These are phyloP conservation scores for Cruciata laevipes DNA, from an alignment of 257 asterid species.

Conservation along the genomic window DNA sequence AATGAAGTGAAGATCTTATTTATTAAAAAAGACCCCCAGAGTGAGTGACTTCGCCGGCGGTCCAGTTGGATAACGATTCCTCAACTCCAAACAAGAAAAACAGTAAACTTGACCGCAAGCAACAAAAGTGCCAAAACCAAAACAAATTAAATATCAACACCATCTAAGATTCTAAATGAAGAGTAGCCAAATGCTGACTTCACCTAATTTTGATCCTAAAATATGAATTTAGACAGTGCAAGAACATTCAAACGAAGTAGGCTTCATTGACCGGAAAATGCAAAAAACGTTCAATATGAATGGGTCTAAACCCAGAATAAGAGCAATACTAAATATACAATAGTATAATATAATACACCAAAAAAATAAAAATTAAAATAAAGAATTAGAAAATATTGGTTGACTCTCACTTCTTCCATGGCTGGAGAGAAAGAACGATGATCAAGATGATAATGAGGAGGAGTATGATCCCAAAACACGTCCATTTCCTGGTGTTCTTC, in stretches of 20 bases:
- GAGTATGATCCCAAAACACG: constrained; percentile 33
- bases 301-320: constrained; percentile 3
- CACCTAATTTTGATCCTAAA: constrained; percentile 9
- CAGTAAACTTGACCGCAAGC: background rate
- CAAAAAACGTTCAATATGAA: background rate
- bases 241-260: constrained; percentile 5
- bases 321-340: background rate
- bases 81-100: background rate
- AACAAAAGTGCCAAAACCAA: background rate
- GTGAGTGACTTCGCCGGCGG: background rate
- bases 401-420: constrained; percentile 27
- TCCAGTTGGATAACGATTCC: background rate
- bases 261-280: background rate
- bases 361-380: background rate
- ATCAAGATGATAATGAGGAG: constrained; percentile 31
- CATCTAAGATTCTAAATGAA: constrained; percentile 4
- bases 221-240: constrained; percentile 10
- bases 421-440: constrained; percentile 36
- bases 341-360: background rate
- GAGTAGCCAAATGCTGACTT: background rate
- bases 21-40: no score
- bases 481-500: constrained; percentile 41
- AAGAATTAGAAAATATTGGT: background rate
- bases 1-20: no score
- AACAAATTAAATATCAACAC: background rate